Evolutionary conservation across 257 asterid species (phyloP), one percentile per base, ranked within the genome.

Genomic region (Salvia miltiorrhiza): DNA sequence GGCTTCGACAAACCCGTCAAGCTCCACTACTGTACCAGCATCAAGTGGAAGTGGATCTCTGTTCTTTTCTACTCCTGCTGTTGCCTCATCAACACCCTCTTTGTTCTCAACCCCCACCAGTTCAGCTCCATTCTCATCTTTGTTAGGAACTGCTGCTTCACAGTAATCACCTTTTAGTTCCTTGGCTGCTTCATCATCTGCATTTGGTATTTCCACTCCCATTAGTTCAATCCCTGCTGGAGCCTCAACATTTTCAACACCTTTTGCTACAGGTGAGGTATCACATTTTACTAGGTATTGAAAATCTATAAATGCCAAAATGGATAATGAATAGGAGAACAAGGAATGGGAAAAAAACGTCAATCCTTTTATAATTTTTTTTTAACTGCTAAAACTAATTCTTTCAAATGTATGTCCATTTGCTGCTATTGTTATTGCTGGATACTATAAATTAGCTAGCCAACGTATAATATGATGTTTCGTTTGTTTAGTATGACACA

Each of bases 211-310:
- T 48, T 77, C 89, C 23, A 74, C 86, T 53, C 81, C 95, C 59
- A 59, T 86, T 83, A 55, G 77, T 75, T 78, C 97, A 39, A 87
- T 93, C 63, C 95, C 90, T 20, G 69, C 96, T 69, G 93, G 88
- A 20, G 84, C 65, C 55, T 79, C 96, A 26, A 52, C 66, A 28
- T 84, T 93, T 70, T 39, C 91, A 60, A 78, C 95, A 13, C 95
- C 96, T 48, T 90, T 86, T 72, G 93, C 85, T 54, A 63, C 99
- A 65, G 96, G 99, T 93, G 69, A 69, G 80, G 45, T 21, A 60
- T 72, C 61, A 21, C 11, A n/a, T n/a, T 21, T 14, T 37, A 32
- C 43, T 24, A 11, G 63, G 77, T 40, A 30, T 49, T 60, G 4
- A 40, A 50, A 45, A 35, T 63, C 32, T 28, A 14, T 28, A 8